Conservation (phyloP, 202 grass and related monocot species). For the Panicum hallii region DNA sequence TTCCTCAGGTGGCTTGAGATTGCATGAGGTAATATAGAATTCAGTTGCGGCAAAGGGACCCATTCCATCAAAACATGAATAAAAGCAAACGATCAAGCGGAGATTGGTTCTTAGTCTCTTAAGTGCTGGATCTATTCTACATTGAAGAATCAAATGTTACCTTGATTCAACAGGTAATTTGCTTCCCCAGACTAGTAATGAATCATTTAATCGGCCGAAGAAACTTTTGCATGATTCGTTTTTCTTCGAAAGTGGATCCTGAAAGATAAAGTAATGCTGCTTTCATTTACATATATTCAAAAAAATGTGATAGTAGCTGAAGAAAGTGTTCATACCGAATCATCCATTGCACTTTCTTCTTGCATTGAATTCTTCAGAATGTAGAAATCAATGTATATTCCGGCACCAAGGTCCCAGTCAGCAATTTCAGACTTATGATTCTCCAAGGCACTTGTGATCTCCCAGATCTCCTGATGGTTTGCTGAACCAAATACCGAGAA, state of each 20-base stretch:
- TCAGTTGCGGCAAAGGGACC: background rate
- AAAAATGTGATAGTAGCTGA: background rate
- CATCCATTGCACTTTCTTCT: conserved; percentile 71
- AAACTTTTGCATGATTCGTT: conserved; percentile 78
- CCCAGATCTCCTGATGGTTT: conserved; percentile 85
- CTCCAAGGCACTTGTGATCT: conserved; percentile 76
- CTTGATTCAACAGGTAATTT: conserved; percentile 86
- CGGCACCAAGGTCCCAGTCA: conserved; percentile 90
- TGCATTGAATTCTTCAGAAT: conserved; percentile 70
- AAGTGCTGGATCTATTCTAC: conserved; percentile 5
- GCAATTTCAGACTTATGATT: conserved; percentile 87
- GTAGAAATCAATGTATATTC: conserved; percentile 89
- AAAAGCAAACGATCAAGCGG: background rate
- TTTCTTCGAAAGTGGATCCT: conserved; percentile 78
- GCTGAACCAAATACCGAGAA: conserved; percentile 50
- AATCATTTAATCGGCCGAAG: conserved; percentile 79
- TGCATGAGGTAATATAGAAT: background rate
- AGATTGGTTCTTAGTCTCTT: conserved; percentile 5
- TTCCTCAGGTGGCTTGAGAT: background rate
- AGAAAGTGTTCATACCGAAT: conserved; percentile 54
- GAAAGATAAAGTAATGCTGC: conserved; percentile 38
- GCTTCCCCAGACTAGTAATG: conserved; percentile 81
- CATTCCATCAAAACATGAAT: background rate
- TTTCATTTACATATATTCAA: conserved; percentile 23
- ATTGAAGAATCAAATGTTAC: conserved; percentile 48